Conservation (phyloP, 179 eudicot species). For the Drosera spatulata region DNA sequence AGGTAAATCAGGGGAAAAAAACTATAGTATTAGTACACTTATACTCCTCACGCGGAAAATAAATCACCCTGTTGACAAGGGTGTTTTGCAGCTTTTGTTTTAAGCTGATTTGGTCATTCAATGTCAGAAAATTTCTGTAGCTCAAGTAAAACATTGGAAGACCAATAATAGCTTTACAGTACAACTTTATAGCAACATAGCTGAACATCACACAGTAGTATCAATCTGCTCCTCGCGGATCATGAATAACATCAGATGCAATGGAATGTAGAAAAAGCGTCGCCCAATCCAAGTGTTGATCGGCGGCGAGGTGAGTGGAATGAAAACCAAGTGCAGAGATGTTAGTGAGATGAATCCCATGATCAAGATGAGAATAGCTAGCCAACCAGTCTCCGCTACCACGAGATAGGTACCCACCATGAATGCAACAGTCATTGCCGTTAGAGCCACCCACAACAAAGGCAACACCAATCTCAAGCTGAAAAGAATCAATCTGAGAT, state of each 20-base stretch:
- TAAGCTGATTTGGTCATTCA: no score
- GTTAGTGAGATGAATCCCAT: conserved; percentile 4
- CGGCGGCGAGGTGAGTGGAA: neutral
- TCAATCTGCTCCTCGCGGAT: neutral
- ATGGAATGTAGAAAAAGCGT: neutral
- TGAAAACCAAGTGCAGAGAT: neutral
- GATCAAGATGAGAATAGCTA: neutral
- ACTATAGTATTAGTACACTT: no score
- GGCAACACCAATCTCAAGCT: conserved; percentile 6
- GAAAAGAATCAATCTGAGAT: neutral
- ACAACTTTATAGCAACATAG: no score
- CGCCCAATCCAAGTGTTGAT: neutral
- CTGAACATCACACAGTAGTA: no score
- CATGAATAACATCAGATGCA: neutral
- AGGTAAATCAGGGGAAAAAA: no score
- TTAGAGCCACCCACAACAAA: conserved; percentile 6
- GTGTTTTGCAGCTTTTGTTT: no score
- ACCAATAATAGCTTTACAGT: no score
- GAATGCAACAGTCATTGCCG: conserved; percentile 14
- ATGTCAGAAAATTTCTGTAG: no score
- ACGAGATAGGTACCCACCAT: conserved; percentile 8
- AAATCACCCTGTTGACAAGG: no score
- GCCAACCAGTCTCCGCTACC: conserved; percentile 7
- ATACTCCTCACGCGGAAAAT: no score
- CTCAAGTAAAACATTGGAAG: no score